Base-by-base conservation (phyloP, 2,329 filamentous ascomycete species). In the Thermomyces lanuginosus region DNA sequence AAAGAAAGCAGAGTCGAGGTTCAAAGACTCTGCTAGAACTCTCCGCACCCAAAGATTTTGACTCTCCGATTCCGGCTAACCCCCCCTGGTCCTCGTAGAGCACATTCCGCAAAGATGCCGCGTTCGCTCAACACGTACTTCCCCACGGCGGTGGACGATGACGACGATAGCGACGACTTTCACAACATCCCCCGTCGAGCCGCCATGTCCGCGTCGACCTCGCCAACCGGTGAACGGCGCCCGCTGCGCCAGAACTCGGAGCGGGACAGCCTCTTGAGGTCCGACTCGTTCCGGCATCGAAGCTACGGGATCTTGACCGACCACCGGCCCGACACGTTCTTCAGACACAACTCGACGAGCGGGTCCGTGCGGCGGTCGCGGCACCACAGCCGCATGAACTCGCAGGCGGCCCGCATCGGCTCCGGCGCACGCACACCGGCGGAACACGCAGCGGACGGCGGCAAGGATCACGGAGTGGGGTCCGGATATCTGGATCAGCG, bases 401-500 rank as follows among this genome's bases (percentile, higher is more conserved):
- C 65, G 0, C 56, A 59, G 31, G 51, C 47, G 10, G 58, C 64
- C 21, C 67, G 76, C 10, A 35, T 50, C 8, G 47, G 42, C 26
- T 45, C 43, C 3, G 43, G 58, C 79, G 13, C 66, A 68, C 32
- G 66, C 65, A 33, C 75, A 69, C 28, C 24, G 6, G 16, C 45
- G 39, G 30, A 60, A 56, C 45, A 43, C 22, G 3, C 38, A 5
- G 33, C 39, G 5, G 34, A 40, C 2, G 31, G 72, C 66, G 42
- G 59, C 63, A 36, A 66, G 63, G 42, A 47, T 40, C 43, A 35
- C 4, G 42, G 34, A 1, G 78, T 74, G 43, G 58, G 63, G 17
- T 74, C 71, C 4, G 55, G 77, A 6, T 75, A 72, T 40, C 61
- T 75, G 26, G 80, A 93, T 45, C 83, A 95, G 40, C 74, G 89